Evolutionary conservation across 129 eudicot species (phyloP), one percentile per base, ranked within the genome.

Genomic region (sunflower (Helianthus annuus)): DNA sequence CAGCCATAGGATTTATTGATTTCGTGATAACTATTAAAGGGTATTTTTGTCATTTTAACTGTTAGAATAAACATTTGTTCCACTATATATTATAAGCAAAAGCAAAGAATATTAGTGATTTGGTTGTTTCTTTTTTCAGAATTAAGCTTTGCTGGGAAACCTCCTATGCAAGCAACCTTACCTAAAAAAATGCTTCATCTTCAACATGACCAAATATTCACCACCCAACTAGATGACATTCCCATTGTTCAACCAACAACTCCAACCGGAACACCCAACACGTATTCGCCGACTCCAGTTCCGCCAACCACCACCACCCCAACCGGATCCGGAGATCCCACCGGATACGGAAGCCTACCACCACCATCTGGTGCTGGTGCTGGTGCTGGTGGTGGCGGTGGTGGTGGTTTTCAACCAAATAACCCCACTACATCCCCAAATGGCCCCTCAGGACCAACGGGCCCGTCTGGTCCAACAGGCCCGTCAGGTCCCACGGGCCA

Each of bases 161-260:
- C 76, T 71, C 81, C 72, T 10, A 45, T 38, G 54, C 69, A 84
- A 86, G 81, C 76, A 79, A 83, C 76, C 78, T 40, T 36, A 76
- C 74, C 72, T 48, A 72, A 69, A 44, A 70, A 71, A 56, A 75
- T 64, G 48, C 49, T 75, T 45, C 66, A 65, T 62, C 81, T 70
- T 70, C 76, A 70, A 71, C 76, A 83, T 29, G 73, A 77, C 75
- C 68, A 65, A 36, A 68, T 56, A 70, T 27, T 65, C 57, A 69
- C 81, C 54, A 55, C 85, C 61, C 80, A 78, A 63, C 81, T 80
- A 57, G 95, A 88, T 69, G 80, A 80, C 15, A 78, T 87, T 71
- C 98, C 98, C 22, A 87, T 86, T 48, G 83, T 90, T 74, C 85
- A 85, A 72, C 97, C 95, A 15, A 90, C 93, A 70, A 83, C 79